These are phyloP conservation scores for Colletotrichum sp. DNA, from an alignment of 2,329 filamentous ascomycete species.

Conservation along the genomic window DNA sequence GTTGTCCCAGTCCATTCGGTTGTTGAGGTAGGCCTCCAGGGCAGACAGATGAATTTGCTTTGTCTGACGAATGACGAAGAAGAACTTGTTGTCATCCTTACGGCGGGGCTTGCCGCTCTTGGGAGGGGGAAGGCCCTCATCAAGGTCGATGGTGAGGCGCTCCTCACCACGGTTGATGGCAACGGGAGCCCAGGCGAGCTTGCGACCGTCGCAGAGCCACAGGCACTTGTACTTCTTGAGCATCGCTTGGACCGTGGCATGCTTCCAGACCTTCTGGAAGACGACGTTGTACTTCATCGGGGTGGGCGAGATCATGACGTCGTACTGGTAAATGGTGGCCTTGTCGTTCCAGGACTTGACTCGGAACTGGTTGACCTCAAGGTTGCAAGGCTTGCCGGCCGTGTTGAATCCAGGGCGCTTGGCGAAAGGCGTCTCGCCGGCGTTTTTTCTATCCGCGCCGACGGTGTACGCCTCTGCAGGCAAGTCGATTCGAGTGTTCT, in stretches of 20 bases:
- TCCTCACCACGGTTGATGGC: conserved; percentile 52
- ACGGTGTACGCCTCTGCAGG: conserved; percentile 60
- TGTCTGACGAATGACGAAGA: conserved; percentile 67
- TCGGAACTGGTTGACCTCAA: conserved; percentile 77
- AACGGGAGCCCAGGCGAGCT: conserved; percentile 72
- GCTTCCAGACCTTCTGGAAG: conserved; percentile 79
- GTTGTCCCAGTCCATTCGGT: conserved; percentile 65
- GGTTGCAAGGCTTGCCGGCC: conserved; percentile 56
- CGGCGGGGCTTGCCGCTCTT: conserved; percentile 32
- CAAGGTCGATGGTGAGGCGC: conserved; percentile 72
- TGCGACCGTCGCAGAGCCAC: conserved; percentile 84
- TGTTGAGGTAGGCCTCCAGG: conserved; percentile 69
- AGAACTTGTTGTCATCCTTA: conserved; percentile 51
- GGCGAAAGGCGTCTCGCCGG: conserved; percentile 37
- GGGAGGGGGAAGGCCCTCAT: conserved; percentile 61
- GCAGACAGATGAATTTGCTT: conserved; percentile 71
- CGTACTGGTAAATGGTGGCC: conserved; percentile 79
- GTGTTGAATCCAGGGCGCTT: conserved; percentile 62
- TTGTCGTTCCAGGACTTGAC: conserved; percentile 63
- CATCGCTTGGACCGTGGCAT: conserved; percentile 59
- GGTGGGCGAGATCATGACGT: conserved; percentile 73
- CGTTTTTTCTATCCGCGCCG: conserved; percentile 22
- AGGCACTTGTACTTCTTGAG: conserved; percentile 51
- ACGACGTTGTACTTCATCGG: conserved; percentile 66
- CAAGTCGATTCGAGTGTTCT: conserved; percentile 58